Evolutionary conservation across 2,329 filamentous ascomycete genomes (phyloP), one percentile per base, ranked within the genome.

Genomic region (Ophiocordyceps australis): DNA sequence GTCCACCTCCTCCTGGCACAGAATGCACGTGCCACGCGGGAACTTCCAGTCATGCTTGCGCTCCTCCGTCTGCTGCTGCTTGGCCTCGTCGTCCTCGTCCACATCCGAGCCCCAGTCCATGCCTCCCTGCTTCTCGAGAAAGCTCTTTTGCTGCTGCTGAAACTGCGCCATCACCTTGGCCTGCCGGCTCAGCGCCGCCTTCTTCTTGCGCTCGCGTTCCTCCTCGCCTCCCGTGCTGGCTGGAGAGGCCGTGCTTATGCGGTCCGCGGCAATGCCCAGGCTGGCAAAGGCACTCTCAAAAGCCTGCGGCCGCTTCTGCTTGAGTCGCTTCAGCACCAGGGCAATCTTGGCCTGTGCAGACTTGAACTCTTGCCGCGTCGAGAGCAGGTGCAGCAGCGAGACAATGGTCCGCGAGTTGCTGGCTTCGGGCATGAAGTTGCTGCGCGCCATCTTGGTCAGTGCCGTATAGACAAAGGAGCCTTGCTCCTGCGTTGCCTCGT

Each of bases 91-190:
- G n/a, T 79, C 80, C 15, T 78, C 70, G n/a, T 79, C 80, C 26
- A 82, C 67, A 31, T 89, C 78, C 20, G 53, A 55, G 10, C 80
- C 83, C 78, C 82, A 93, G 47, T 93, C 79, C 32, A 93, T 67
- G 22, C 74, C 64, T n/a, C 70, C 76, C 47, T 94, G 85, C 35
- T 76, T 89, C 29, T 81, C 77, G 54, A 98, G 57, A 52, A 98
- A 98, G 40, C 72, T 89, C 51, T 91, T 86, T 46, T 95, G 91
- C 43, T 98, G 86, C 44, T 93, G 78, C 46, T 95, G 89, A 52
- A 98, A 94, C 43, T 94, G 83, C 2, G 85, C 89, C 85, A 98
- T 94, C 17, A 98, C 82, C 41, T 73, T 78, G 3, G 85, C 85
- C 49, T 95, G 85, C 14, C 89, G 72, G 38, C 83, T 86, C 21